Conservation (phyloP, 2,329 filamentous ascomycete genomes). For the Trichoderma koningiopsis region DNA sequence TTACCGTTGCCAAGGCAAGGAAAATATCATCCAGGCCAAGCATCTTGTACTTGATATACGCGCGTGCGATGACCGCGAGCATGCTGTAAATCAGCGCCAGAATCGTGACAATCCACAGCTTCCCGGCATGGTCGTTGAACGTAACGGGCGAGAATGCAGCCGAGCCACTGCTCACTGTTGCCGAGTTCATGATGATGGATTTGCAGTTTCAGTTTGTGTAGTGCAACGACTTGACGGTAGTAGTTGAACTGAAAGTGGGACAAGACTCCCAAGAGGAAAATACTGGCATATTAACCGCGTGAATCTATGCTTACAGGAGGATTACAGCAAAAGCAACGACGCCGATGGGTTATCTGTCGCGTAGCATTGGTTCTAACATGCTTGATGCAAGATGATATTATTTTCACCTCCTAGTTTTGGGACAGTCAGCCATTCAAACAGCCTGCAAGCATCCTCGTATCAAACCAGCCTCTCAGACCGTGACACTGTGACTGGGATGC, state of each 20-base stretch:
- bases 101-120: slow-evolving; percentile 10
- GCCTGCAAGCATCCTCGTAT: neutral
- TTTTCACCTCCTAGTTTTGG: neutral
- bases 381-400: neutral
- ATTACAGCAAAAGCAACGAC: neutral
- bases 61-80: neutral
- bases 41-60: slow-evolving; percentile 7
- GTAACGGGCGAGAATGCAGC: neutral
- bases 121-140: neutral
- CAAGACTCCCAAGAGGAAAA: neutral
- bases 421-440: neutral
- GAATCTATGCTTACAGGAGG: neutral
- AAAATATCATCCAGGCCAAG: neutral
- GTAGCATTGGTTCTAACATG: neutral
- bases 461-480: neutral
- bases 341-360: neutral
- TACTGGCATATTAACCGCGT: neutral
- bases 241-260: too few relatives aligned
- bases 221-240: neutral
- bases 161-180: neutral
- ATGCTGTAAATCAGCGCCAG: neutral
- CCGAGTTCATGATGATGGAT: neutral
- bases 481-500: neutral
- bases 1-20: neutral
- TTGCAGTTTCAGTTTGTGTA: neutral